Evolutionary conservation across 1,284 basidiomycete genomes (phyloP), one percentile per base, ranked within the genome.

Genomic region (Erythrobasidium hasegawianum): DNA sequence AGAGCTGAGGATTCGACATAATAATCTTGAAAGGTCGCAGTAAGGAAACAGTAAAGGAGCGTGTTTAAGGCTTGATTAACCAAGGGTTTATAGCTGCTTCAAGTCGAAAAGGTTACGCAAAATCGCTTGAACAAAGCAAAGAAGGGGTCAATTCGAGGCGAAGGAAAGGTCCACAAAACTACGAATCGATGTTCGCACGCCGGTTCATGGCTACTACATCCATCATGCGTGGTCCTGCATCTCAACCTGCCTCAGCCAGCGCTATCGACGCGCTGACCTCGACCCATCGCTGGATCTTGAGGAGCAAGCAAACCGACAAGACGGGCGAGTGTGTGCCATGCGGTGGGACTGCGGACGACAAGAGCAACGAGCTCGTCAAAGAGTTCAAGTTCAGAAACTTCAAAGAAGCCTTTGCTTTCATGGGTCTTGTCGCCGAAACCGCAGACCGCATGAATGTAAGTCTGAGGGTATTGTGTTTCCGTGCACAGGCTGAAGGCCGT

Each of bases 321-420:
- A n/a, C 10, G 10, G 40, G 22, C n/a, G n/a, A 47, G 14, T 47
- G 43, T 14, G 43, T 47, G 14, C 43, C 43, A n/a, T 47, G 43
- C 43, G 43, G 43, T 18, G 43, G 43, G 43, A 47, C 7, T 47
- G 43, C 43, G 16, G 43, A 47, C 16, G 43, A 47, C 7, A n/a
- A 47, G 43, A 47, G 43, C 43, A 47, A 47, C 14, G 22, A 47
- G 10, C 62, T 65, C 18, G 24, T 18, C 2, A 65, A 65, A 57
- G 62, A 65, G 18, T 65, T 57, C 56, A 65, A 52, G 56, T 65
- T 65, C 29, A 41, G 56, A 41, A 65, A 57, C 26, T 65, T 65
- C 62, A 57, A 56, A 53, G 62, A 65, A 45, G 62, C 62, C 22
- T 65, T 49, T 16, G 55, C 55, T 27, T 65, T 55, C 39, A 65